These are phyloP conservation scores for Galerina sulciceps DNA, from an alignment of 768 basidiomycete genomes.

Conservation along the genomic window DNA sequence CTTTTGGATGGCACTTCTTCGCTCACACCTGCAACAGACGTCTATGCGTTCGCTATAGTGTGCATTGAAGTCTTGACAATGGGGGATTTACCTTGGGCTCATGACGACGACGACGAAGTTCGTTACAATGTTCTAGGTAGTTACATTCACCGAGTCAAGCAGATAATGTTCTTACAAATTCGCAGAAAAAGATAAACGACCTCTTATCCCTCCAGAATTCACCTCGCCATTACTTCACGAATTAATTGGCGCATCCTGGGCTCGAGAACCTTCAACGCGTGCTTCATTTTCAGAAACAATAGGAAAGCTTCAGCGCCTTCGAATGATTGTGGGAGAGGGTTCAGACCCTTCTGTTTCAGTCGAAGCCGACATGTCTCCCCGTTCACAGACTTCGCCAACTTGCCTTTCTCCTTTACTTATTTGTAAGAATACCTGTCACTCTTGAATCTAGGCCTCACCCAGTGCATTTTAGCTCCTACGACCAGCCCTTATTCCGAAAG, in stretches of 20 bases:
- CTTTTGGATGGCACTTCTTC: constrained; percentile 51
- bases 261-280: constrained; percentile 50
- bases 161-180: background rate
- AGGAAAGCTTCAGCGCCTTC: constrained; percentile 46
- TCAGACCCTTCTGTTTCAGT: constrained; percentile 20
- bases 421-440: constrained; percentile 16
- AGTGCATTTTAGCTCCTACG: constrained; percentile 17
- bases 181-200: constrained; percentile 56
- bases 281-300: constrained; percentile 57
- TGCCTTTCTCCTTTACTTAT: constrained; percentile 18
- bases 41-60: constrained; percentile 71
- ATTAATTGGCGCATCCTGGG: constrained; percentile 60
- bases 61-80: constrained; percentile 68
- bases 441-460: background rate
- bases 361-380: constrained; percentile 15
- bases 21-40: constrained; percentile 61
- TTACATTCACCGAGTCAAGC: constrained; percentile 19
- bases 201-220: constrained; percentile 46
- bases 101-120: constrained; percentile 54
- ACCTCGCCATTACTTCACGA: constrained; percentile 38
- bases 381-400: constrained; percentile 22
- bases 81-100: constrained; percentile 64
- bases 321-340: constrained; percentile 31
- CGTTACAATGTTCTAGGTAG: constrained; percentile 54
- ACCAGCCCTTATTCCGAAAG: constrained; percentile 17